A percentile compares a stretch with the other conserved stretches of the same genome.
Conservation (phyloP, 306 rosid species). For the Fagus sylvatica region DNA sequence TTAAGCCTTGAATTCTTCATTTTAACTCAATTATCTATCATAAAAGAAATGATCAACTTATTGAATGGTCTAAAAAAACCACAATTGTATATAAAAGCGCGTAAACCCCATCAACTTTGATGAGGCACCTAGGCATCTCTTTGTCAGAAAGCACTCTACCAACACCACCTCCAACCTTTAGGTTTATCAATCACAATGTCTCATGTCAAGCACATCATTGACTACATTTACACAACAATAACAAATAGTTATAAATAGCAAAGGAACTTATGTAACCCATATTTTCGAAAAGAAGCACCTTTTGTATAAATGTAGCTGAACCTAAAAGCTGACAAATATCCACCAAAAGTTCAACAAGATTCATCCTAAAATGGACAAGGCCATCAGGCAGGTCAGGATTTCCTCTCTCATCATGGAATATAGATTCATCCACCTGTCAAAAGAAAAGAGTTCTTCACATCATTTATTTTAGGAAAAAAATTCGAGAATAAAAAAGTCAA, state of each 20-base stretch:
- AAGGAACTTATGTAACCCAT: background rate
- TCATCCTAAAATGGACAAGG: slow-evolving; percentile 79
- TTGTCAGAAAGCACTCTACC: background rate
- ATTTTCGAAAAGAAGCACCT: slow-evolving; percentile 44
- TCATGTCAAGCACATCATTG: background rate
- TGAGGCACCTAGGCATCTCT: too few species aligned
- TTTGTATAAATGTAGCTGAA: slow-evolving; percentile 68
- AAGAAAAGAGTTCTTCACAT: slow-evolving; percentile 28
- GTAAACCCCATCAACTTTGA: too few species aligned
- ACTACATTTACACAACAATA: background rate
- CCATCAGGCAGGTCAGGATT: slow-evolving; percentile 83
- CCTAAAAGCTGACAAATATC: slow-evolving; percentile 88
- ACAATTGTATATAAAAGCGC: too few species aligned
- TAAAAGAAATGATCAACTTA: too few species aligned
- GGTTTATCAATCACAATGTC: too few species aligned
- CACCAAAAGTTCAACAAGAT: slow-evolving; percentile 88
- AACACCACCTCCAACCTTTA: background rate
- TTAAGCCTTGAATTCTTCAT: too few species aligned
- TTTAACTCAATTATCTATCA: too few species aligned
- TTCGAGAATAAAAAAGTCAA: background rate
- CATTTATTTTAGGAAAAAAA: background rate
- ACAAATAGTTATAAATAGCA: background rate
- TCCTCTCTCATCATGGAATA: slow-evolving; percentile 63
- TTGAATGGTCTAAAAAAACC: too few species aligned
- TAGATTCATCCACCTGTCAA: slow-evolving; percentile 78